phyloP scores from a whole-genome alignment of 2,329 filamentous ascomycete species.

The Fusarium sp. region DNA sequence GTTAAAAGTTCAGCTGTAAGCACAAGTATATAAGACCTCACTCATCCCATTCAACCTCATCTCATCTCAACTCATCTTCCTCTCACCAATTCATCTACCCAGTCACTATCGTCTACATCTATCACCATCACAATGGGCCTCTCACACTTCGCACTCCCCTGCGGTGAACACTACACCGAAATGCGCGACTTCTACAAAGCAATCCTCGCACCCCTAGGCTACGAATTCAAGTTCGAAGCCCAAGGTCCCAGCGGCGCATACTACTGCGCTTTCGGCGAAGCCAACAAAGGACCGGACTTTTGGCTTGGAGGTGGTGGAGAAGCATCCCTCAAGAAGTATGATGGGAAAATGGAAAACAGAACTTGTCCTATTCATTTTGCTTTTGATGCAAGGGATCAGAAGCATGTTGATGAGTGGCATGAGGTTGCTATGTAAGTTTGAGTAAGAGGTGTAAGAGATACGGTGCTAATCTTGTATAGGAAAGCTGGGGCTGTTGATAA shows the following conservation, averaged over 20 bases:
- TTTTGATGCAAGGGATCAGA: slow-evolving; percentile 30
- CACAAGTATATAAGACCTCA: slow-evolving; percentile 15
- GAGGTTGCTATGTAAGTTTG: slow-evolving; percentile 43
- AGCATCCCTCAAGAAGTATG: slow-evolving; percentile 36
- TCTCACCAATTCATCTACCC: too few relatives aligned
- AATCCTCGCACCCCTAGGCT: slow-evolving; percentile 42
- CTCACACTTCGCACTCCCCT: slow-evolving; percentile 38
- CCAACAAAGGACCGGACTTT: slow-evolving; percentile 35
- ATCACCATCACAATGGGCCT: slow-evolving; percentile 12
- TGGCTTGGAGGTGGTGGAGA: slow-evolving; percentile 40
- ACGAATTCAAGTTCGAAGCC: slow-evolving; percentile 36
- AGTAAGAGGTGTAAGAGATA: too few relatives aligned
- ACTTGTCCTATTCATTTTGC: slow-evolving; percentile 40
- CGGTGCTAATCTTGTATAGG: slow-evolving; percentile 39
- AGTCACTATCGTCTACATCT: background rate
- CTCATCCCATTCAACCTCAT: background rate
- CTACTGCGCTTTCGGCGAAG: slow-evolving; percentile 41
- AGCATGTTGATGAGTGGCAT: slow-evolving; percentile 43
- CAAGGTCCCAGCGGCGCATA: slow-evolving; percentile 6
- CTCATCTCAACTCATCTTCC: background rate
- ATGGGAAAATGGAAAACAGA: slow-evolving; percentile 36
- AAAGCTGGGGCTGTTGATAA: slow-evolving; percentile 60
- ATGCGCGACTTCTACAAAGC: slow-evolving; percentile 47
- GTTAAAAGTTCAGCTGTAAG: background rate
- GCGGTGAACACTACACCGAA: slow-evolving; percentile 40